A percentile compares a stretch with the other conserved stretches of the same genome.
Conservation (phyloP, 2,329 filamentous ascomycete genomes). For the Ceratocystis alfenasii region DNA sequence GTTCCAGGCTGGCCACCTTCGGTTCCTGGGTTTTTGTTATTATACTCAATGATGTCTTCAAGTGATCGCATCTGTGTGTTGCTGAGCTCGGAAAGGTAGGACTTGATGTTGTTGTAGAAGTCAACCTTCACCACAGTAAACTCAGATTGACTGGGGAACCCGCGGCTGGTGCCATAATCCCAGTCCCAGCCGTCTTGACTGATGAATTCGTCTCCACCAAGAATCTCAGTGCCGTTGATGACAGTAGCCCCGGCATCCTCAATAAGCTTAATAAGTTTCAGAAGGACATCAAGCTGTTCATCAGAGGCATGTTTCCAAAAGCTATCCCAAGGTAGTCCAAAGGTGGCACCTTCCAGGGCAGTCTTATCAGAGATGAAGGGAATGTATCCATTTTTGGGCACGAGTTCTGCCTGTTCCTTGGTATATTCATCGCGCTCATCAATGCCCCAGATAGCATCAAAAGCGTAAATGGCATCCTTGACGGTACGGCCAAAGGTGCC, state of each 20-base stretch:
- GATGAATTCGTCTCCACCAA: constrained; percentile 49
- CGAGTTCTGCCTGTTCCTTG: constrained; percentile 40
- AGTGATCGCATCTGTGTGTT: constrained; percentile 50
- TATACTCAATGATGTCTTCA: constrained; percentile 53
- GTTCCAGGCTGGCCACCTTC: constrained; percentile 51
- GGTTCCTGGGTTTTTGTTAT: constrained; percentile 49
- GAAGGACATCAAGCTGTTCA: constrained; percentile 44
- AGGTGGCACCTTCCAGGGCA: constrained; percentile 48
- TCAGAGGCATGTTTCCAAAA: constrained; percentile 53
- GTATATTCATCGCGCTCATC: constrained; percentile 57
- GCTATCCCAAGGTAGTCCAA: constrained; percentile 59
- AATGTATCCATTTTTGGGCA: constrained; percentile 44
- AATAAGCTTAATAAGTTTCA: constrained; percentile 35
- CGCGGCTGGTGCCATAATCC: constrained; percentile 51
- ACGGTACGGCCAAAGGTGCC: constrained; percentile 57
- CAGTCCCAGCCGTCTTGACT: constrained; percentile 60
- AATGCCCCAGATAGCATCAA: constrained; percentile 56
- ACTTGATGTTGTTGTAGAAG: constrained; percentile 50
- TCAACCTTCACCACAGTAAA: constrained; percentile 62
- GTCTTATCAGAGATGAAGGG: constrained; percentile 43
- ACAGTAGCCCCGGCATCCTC: constrained; percentile 51
- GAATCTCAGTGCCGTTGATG: constrained; percentile 58
- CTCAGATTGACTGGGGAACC: constrained; percentile 59
- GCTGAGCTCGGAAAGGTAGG: constrained; percentile 49
- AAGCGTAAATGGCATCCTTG: constrained; percentile 52